Base-by-base conservation (phyloP, 202 grass and related monocot genomes). In the Bolboschoenoplectus hybrid region DNA sequence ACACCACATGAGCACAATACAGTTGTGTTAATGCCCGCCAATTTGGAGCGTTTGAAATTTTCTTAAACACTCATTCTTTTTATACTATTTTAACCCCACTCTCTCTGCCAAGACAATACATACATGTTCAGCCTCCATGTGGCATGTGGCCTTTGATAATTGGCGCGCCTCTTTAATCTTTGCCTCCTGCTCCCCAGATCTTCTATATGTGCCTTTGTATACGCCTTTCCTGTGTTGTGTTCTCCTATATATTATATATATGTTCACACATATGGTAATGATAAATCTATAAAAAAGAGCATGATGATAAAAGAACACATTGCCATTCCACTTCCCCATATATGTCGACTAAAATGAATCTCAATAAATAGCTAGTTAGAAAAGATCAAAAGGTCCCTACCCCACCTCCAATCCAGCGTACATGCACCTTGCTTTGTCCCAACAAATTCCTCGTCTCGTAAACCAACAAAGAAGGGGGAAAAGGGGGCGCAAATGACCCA, bases 11-110 rank as follows among this genome's bases (percentile, higher is more conserved):
- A 26, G 26, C 26, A 26, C 26, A 26, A 26, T 26, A 26, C 26
- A 26, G 26, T 26, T 26, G 26, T 26, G 0, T 26, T 26, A 26
- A 76, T 55, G 53, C 73, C 73, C 73, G 73, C 73, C 73, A 83
- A 63, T 46, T 83, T 83, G 40, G 38, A 50, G n/a, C 6, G 46
- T 69, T 83, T 69, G 63, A 83, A 26, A 83, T 53, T 68, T 68
- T 49, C 11, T 16, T 69, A 69, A 83, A 83, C 81, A 83, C 55
- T 83, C 44, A 83, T 69, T 83, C 44, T 68, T 83, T 67, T 40
- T 32, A 34, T 50, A 35, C 32, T 83, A 67, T 50, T 53, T 40
- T 63, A 68, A 36, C 8, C 81, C 41, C 62, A 77, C 81, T 50
- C 81, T 83, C 81, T 50, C 81, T 83, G 62, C 63, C 7, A 68